These are phyloP conservation scores for Sphaerobolus stellatus DNA, from an alignment of 1,284 basidiomycete species.

Conservation along the genomic window DNA sequence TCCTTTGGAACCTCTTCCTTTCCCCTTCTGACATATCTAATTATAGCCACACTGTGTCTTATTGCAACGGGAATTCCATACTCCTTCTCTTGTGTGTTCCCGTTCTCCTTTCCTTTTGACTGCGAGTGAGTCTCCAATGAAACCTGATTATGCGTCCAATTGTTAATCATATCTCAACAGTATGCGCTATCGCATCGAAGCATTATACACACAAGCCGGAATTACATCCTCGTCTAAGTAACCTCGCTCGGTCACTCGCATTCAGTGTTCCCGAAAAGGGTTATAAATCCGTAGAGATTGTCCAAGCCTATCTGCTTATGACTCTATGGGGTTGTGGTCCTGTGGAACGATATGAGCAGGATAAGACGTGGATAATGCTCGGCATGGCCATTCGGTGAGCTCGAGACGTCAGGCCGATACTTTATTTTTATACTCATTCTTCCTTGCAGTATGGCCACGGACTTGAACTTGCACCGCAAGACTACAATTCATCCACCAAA, in stretches of 20 bases:
- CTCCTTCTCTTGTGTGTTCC: conserved; percentile 87
- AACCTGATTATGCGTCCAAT: background rate
- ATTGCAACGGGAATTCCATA: conserved; percentile 85
- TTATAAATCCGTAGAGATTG: conserved; percentile 95
- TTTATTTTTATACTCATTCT: conserved; percentile 8
- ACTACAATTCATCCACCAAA: conserved; percentile 63
- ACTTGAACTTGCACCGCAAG: conserved; percentile 93
- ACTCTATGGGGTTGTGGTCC: conserved; percentile 87
- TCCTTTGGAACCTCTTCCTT: conserved; percentile 3
- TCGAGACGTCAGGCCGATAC: conserved; percentile 16
- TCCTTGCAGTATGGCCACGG: conserved; percentile 83
- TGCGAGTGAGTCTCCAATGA: conserved; percentile 65
- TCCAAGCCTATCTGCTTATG: conserved; percentile 85
- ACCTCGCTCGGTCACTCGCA: conserved; percentile 87
- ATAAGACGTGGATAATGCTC: conserved; percentile 90
- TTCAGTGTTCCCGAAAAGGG: conserved; percentile 83
- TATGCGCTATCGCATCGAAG: conserved; percentile 91
- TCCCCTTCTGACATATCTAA: conserved; percentile 10
- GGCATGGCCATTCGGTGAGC: conserved; percentile 79
- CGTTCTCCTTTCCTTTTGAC: conserved; percentile 91
- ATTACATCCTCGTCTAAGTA: conserved; percentile 77
- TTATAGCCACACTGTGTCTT: conserved; percentile 70
- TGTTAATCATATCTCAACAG: conserved; percentile 38
- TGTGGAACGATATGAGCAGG: conserved; percentile 93
- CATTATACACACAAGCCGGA: conserved; percentile 86